Percentiles rank a stretch among this genome's conserved stretches.
Evolutionary conservation across 495 filamentous ascomycete genomes (phyloP).

Genomic region (Pseudevernia furfuracea): DNA sequence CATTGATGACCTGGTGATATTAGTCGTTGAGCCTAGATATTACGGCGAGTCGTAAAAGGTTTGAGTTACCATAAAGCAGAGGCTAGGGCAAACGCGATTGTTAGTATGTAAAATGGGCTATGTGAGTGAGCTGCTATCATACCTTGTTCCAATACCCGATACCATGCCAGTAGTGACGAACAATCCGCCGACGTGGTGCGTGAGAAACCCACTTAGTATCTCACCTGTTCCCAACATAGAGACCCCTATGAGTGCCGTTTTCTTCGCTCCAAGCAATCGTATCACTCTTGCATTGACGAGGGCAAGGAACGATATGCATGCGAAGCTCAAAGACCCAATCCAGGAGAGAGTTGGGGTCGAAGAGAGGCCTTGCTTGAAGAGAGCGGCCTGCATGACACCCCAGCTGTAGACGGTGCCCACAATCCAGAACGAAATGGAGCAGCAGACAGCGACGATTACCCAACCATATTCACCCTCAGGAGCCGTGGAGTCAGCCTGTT

Average conservation of each 20-base stretch:
- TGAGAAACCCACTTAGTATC: slow-evolving; percentile 44
- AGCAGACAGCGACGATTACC: slow-evolving; percentile 47
- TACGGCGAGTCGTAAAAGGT: no score
- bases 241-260: slow-evolving; percentile 40
- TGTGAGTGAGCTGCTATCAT: background rate
- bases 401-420: slow-evolving; percentile 47
- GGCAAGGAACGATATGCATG: slow-evolving; percentile 42
- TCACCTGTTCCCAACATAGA: slow-evolving; percentile 41
- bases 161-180: slow-evolving; percentile 50
- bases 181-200: slow-evolving; percentile 41
- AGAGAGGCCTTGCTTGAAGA: slow-evolving; percentile 35
- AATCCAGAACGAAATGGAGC: slow-evolving; percentile 47
- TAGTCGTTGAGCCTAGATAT: background rate
- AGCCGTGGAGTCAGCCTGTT: background rate
- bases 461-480: slow-evolving; percentile 56
- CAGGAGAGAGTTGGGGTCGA: slow-evolving; percentile 46
- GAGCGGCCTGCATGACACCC: slow-evolving; percentile 50
- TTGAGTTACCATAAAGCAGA: background rate
- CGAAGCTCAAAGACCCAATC: slow-evolving; percentile 45
- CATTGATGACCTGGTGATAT: slow-evolving; percentile 1
- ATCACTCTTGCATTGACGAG: slow-evolving; percentile 45
- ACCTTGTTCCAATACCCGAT: slow-evolving; percentile 41
- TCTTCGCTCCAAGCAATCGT: slow-evolving; percentile 40
- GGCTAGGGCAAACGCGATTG: background rate
- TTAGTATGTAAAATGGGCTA: background rate